These are phyloP conservation scores for Daldinia grandis DNA, from an alignment of 495 filamentous ascomycete genomes.

Conservation along the genomic window DNA sequence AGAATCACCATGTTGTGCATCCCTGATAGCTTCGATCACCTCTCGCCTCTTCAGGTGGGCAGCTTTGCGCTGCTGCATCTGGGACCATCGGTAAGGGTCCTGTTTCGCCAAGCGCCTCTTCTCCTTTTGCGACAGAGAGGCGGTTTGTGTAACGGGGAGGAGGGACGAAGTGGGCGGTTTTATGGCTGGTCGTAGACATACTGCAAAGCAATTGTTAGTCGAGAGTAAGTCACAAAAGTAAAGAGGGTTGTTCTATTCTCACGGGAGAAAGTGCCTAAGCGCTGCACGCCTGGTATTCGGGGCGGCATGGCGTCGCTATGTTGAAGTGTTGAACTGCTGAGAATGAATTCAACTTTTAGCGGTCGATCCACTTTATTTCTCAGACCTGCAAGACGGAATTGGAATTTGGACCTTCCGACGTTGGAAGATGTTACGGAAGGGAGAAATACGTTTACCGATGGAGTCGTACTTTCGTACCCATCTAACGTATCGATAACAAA, in stretches of 20 bases:
- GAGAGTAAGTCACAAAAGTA: neutral
- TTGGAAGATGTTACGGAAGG: slow-evolving; percentile 12
- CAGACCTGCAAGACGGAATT: slow-evolving; percentile 9
- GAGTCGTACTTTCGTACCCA: slow-evolving; percentile 16
- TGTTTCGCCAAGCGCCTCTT: slow-evolving; percentile 60
- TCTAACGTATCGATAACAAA: slow-evolving; percentile 6
- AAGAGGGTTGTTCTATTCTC: slow-evolving; percentile 40
- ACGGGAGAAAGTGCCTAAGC: slow-evolving; percentile 71
- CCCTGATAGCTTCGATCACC: slow-evolving; percentile 68
- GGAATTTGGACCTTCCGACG: neutral
- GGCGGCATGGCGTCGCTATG: slow-evolving; percentile 70
- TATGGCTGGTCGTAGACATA: slow-evolving; percentile 58
- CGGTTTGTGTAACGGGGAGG: slow-evolving; percentile 60
- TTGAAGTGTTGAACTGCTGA: slow-evolving; percentile 16
- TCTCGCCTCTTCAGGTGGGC: slow-evolving; percentile 78
- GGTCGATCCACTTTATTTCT: slow-evolving; percentile 26
- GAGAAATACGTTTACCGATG: slow-evolving; percentile 18
- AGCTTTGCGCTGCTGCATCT: slow-evolving; percentile 78
- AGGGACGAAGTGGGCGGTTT: slow-evolving; percentile 44
- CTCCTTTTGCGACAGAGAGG: slow-evolving; percentile 55
- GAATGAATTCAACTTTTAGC: slow-evolving; percentile 31
- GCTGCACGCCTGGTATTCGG: slow-evolving; percentile 70
- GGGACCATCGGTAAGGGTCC: slow-evolving; percentile 74
- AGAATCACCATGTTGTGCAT: slow-evolving; percentile 73
- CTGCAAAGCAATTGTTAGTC: slow-evolving; percentile 44